Evolutionary conservation across 1,139 yeast species (phyloP), one percentile per base, ranked within the genome.

Genomic region (Suhomyces terraborum): DNA sequence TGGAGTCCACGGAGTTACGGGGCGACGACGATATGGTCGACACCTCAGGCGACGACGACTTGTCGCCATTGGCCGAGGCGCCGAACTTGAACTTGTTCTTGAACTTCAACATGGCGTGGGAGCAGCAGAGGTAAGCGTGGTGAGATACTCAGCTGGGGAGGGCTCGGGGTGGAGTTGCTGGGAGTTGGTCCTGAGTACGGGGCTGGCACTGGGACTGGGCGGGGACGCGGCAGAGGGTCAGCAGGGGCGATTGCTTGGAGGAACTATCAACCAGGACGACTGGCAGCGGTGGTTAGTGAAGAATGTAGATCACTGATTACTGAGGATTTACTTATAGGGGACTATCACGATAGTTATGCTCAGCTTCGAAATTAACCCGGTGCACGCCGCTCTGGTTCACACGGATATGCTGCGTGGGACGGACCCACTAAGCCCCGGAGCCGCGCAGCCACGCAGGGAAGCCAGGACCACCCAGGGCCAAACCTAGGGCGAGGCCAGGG

Each of bases 11-110:
- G n/a, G 67, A 58, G 35, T 52, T 51, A 26, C 64, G 47, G 6
- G 60, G 51, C n/a, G 58, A 45, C 13, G 46, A 38, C 27, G 46
- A 42, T 7, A 38, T 32, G 5, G 45, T 38, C 44, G 43, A 35
- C 40, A 48, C 34, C 32, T 51, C 45, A 31, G 54, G 52, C 14
- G 53, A 42, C 7, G 50, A 36, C 25, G 62, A 43, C 45, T 59
- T 54, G 30, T 53, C 52, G 18, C 51, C 44, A 4, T 46, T 8
- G 21, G 40, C 47, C 31, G 69, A 57, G 8, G 71, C 56, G 17
- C 76, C 71, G 51, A 73, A 70, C 57, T 69, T 72, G 58, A 73
- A 69, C 55, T 73, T 73, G 52, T 72, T 73, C 51, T 71, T 73
- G 55, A 73, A 69, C 53, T 69, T 72, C 36, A 70, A 59, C 77